Base-by-base conservation (phyloP, 2,329 filamentous ascomycete species). In the Trichoderma sp. region DNA sequence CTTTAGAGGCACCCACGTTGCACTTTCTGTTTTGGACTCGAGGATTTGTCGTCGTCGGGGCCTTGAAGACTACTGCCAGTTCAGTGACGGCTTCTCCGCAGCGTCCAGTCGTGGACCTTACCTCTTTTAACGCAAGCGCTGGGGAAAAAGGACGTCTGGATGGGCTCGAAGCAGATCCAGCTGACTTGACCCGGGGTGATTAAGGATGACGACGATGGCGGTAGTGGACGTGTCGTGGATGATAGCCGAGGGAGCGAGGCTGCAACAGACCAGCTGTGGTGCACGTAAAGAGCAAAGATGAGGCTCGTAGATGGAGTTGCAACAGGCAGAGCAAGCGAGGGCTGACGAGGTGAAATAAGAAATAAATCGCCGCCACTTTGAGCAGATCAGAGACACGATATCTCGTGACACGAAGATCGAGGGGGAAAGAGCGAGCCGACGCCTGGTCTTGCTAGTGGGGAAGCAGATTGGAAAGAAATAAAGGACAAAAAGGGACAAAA, bases 241-340 rank as follows among this genome's bases (percentile, higher is more conserved):
- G 34, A 10, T 34, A 5, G 16, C 46, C 46, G 30, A 34, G 49
- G 32, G n/a, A 65, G 49, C 14, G 32, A 55, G 46, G 21, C 1
- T 30, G 66, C 66, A 43, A 68, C 66, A 64, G 59, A 43, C 66
- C 51, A 49, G 59, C 59, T 68, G 66, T 37, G 49, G 66, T 59
- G 18, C 37, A 30, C 28, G 59, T 8, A 43, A 5, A n/a, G 28
- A 43, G 43, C 8, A 43, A 8, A n/a, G 37, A 39, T 32, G 37
- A 63, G 30, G 21, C 24, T 10, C 26, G 30, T 13, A 24, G 49
- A 37, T 24, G 16, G 5, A 54, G 28, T 16, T 55, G 52, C 13
- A 26, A 13, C 32, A 24, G 11, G 14, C 11, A 39, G 32, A 55
- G 49, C 58, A 21, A 55, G 21, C 13, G 43, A 21, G n/a, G 3